A percentile compares a stretch with the other conserved stretches of the same genome.
Evolutionary conservation across 495 filamentous ascomycete genomes (phyloP).

Genomic region (Cetradonia linearis): DNA sequence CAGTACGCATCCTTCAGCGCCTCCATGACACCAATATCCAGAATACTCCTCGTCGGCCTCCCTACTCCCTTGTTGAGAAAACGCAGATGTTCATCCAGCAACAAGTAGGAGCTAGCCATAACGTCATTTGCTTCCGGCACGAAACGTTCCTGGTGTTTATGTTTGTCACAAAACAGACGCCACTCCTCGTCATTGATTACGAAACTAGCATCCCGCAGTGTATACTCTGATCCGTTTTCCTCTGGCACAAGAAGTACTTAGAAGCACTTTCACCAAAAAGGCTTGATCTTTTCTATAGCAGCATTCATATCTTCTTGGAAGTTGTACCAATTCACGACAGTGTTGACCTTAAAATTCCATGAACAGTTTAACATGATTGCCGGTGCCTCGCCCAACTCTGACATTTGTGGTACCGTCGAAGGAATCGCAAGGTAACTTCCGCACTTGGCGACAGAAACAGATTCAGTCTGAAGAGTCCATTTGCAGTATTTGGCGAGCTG

Average conservation of each 20-base stretch:
- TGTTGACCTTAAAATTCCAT: slow-evolving; percentile 49
- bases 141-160: slow-evolving; percentile 33
- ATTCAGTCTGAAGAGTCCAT: slow-evolving; percentile 38
- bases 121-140: slow-evolving; percentile 42
- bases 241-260: slow-evolving; percentile 46
- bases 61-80: slow-evolving; percentile 41
- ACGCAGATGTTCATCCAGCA: slow-evolving; percentile 47
- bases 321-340: slow-evolving; percentile 43
- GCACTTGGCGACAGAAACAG: slow-evolving; percentile 45
- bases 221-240: slow-evolving; percentile 42
- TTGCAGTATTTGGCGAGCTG: slow-evolving; percentile 43
- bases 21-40: slow-evolving; percentile 43
- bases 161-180: slow-evolving; percentile 38
- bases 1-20: slow-evolving; percentile 41
- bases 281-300: slow-evolving; percentile 33
- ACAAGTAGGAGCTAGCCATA: slow-evolving; percentile 40
- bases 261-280: slow-evolving; percentile 51
- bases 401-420: slow-evolving; percentile 45
- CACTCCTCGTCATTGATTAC: slow-evolving; percentile 41
- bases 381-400: slow-evolving; percentile 41
- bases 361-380: slow-evolving; percentile 37
- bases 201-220: slow-evolving; percentile 39
- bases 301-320: slow-evolving; percentile 45
- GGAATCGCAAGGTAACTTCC: slow-evolving; percentile 48
- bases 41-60: slow-evolving; percentile 33